phyloP scores from a whole-genome alignment of 495 filamentous ascomycete species.

The Aspergillus coremiiformis region DNA sequence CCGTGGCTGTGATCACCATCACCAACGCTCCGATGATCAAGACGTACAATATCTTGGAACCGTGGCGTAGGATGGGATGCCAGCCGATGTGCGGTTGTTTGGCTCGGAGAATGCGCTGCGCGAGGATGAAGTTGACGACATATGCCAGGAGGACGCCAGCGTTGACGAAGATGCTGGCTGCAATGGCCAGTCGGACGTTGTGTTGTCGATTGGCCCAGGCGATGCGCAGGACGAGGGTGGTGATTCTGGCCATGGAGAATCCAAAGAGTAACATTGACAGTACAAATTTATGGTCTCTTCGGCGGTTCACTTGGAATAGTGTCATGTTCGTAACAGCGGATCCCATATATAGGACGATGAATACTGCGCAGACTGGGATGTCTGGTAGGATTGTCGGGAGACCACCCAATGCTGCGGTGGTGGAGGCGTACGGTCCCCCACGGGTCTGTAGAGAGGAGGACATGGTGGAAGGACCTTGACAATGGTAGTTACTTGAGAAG shows the following conservation, averaged over 20 bases:
- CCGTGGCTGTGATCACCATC: slow-evolving; percentile 59
- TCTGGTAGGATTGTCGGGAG: slow-evolving; percentile 49
- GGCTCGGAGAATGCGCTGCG: slow-evolving; percentile 69
- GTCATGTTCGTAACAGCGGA: slow-evolving; percentile 57
- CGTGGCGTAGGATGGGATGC: slow-evolving; percentile 39
- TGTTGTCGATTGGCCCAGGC: slow-evolving; percentile 32
- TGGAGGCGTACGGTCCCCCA: slow-evolving; percentile 35
- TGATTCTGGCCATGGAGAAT: slow-evolving; percentile 68
- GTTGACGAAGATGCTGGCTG: slow-evolving; percentile 64
- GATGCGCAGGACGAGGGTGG: slow-evolving; percentile 58
- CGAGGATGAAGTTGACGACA: slow-evolving; percentile 70
- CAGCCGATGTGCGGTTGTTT: slow-evolving; percentile 66
- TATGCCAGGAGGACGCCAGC: slow-evolving; percentile 75
- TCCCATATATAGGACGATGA: slow-evolving; percentile 56
- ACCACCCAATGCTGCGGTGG: slow-evolving; percentile 50
- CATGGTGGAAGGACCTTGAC: neutral
- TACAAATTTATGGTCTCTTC: slow-evolving; percentile 59
- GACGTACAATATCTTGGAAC: slow-evolving; percentile 53
- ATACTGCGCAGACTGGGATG: slow-evolving; percentile 56
- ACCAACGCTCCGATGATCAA: slow-evolving; percentile 53
- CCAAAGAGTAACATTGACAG: slow-evolving; percentile 62
- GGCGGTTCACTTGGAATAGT: slow-evolving; percentile 53
- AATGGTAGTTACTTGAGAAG: neutral
- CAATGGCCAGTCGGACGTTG: slow-evolving; percentile 55
- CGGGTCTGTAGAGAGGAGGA: slow-evolving; percentile 6